A percentile compares a stretch with the other conserved stretches of the same genome.
Conservation (phyloP, 2,329 filamentous ascomycete genomes). For the Pseudocercospora pini-densiflorae region DNA sequence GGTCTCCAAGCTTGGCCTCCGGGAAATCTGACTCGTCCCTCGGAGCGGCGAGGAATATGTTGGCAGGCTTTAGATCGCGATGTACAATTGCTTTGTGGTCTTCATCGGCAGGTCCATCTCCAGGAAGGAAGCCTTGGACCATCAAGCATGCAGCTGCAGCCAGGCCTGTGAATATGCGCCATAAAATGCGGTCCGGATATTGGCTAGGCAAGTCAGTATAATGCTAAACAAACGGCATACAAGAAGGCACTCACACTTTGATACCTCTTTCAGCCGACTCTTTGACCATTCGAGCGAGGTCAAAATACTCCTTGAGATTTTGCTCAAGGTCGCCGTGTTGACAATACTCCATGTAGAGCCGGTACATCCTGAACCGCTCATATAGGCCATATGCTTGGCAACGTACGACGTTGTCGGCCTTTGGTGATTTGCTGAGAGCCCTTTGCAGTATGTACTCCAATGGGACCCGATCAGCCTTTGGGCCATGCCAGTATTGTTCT, state of each 20-base stretch:
- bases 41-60: constrained; percentile 18
- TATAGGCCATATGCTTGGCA: neutral
- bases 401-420: neutral
- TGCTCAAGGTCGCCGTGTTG: neutral
- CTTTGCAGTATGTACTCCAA: neutral
- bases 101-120: neutral
- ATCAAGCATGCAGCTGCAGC: neutral
- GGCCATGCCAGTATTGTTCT: neutral
- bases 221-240: neutral
- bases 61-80: constrained; percentile 25
- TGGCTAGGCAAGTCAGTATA: neutral
- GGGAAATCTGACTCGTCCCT: neutral
- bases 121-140: neutral
- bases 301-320: neutral
- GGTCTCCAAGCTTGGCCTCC: neutral
- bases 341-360: constrained; percentile 2
- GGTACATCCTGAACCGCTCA: neutral
- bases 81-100: constrained; percentile 18
- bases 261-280: neutral
- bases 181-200: neutral
- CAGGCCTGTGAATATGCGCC: neutral
- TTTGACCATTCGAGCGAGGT: neutral
- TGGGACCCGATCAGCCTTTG: neutral
- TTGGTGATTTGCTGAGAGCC: neutral
- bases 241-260: neutral